phyloP scores from a whole-genome alignment of 305 asterid genomes.

The Fraxinus paxiana region DNA sequence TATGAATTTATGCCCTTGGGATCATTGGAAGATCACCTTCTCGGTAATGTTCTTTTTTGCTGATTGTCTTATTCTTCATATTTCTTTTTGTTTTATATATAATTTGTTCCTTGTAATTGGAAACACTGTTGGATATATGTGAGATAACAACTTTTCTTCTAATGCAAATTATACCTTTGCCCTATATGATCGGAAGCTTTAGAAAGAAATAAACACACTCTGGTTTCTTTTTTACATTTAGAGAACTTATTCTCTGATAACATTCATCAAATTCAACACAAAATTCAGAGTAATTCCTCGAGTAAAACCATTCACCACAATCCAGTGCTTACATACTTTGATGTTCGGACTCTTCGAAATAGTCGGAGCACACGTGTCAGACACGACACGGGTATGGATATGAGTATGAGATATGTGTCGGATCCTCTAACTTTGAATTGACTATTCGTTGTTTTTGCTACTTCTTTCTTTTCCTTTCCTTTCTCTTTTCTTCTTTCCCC shows the following conservation, averaged over 20 bases:
- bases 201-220: not conserved
- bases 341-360: too few relatives aligned
- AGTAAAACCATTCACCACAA: not conserved
- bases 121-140: not conserved
- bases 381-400: too few relatives aligned
- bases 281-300: not conserved
- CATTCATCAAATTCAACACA: not conserved
- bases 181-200: not conserved
- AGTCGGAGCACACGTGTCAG: too few relatives aligned
- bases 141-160: not conserved
- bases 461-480: too few relatives aligned
- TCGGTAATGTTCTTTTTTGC: slow-evolving; percentile 42
- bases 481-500: too few relatives aligned
- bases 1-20: slow-evolving; percentile 95
- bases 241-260: not conserved
- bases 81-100: not conserved
- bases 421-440: too few relatives aligned
- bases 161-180: not conserved
- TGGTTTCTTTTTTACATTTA: not conserved
- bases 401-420: too few relatives aligned
- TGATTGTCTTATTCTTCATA: not conserved
- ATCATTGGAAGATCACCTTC: slow-evolving; percentile 93
- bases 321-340: not conserved
- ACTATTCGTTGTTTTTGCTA: too few relatives aligned
- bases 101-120: not conserved